These are phyloP conservation scores for Pichia sp. DNA, from an alignment of 1,139 yeast genomes.

Conservation along the genomic window DNA sequence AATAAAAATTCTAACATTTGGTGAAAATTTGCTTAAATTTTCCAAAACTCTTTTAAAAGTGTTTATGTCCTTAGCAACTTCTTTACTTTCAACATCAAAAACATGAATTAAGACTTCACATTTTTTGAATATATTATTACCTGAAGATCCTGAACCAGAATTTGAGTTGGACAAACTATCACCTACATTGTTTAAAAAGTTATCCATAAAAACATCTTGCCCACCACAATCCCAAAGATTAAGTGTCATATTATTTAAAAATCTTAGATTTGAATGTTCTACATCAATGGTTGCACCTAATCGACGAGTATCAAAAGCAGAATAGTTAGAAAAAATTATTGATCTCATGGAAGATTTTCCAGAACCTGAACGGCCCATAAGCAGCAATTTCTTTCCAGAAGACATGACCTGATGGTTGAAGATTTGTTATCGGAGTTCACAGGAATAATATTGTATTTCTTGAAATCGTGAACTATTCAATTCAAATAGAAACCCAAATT, in stretches of 20 bases:
- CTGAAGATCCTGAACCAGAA: slow-evolving; percentile 25
- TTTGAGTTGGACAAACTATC: slow-evolving; percentile 30
- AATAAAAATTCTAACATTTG: slow-evolving; percentile 88
- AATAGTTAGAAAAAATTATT: slow-evolving; percentile 88
- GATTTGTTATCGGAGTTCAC: background rate
- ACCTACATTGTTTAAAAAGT: slow-evolving; percentile 41
- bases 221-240: slow-evolving; percentile 99
- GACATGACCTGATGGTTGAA: slow-evolving; percentile 14
- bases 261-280: slow-evolving; percentile 89
- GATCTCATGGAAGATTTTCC: slow-evolving; percentile 98
- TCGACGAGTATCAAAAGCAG: slow-evolving; percentile 93
- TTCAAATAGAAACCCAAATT: background rate
- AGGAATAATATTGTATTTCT: background rate
- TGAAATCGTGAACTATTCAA: background rate
- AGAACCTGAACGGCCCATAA: slow-evolving; percentile 90
- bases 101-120: slow-evolving; percentile 97
- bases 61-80: slow-evolving; percentile 87
- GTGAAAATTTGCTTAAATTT: slow-evolving; percentile 77
- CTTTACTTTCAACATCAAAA: slow-evolving; percentile 90
- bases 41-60: slow-evolving; percentile 80
- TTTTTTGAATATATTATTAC: slow-evolving; percentile 78
- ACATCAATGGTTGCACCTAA: slow-evolving; percentile 97
- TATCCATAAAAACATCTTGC: slow-evolving; percentile 95
- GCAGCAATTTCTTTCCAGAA: slow-evolving; percentile 43
- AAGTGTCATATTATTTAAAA: slow-evolving; percentile 89